phyloP scores from a whole-genome alignment of 164 flowering plant species.

The Tetrastigma voinierianum region DNA sequence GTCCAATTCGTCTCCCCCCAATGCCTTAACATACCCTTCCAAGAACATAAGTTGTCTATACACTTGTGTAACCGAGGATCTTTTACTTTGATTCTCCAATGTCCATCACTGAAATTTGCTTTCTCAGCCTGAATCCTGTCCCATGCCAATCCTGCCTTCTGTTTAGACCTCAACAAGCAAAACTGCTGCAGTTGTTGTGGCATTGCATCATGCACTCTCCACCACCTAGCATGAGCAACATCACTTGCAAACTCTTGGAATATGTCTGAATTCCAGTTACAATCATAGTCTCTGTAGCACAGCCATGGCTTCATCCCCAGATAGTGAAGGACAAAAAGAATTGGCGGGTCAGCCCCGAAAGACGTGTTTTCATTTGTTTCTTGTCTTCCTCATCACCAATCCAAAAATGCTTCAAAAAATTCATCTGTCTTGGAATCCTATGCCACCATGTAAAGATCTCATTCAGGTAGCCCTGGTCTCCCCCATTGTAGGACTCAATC shows the following conservation, averaged over 20 bases:
- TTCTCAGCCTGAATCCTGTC: constrained; percentile 50
- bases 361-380: constrained; percentile 37
- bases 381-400: constrained; percentile 44
- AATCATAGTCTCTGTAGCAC: constrained; percentile 65
- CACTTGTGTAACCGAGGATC: constrained; percentile 48
- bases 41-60: constrained; percentile 45
- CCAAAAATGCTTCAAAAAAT: constrained; percentile 68
- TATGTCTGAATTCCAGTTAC: constrained; percentile 56
- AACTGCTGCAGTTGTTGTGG: constrained; percentile 41
- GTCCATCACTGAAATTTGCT: constrained; percentile 46
- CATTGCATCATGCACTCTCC: constrained; percentile 67
- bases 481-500: constrained; percentile 66
- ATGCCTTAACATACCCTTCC: constrained; percentile 55
- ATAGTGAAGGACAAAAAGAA: constrained; percentile 58
- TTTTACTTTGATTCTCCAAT: constrained; percentile 44
- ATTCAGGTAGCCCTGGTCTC: constrained; percentile 69
- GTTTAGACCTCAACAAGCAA: constrained; percentile 43
- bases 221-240: constrained; percentile 60
- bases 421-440: constrained; percentile 55
- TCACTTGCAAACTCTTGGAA: constrained; percentile 62
- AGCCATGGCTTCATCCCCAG: constrained; percentile 68
- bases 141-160: constrained; percentile 53
- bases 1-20: constrained; percentile 72
- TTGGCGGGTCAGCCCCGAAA: constrained; percentile 57
- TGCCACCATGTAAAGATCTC: constrained; percentile 78